Evolutionary conservation across 2,329 filamentous ascomycete species (phyloP).

Genomic region (Ceratocystis albifundus): DNA sequence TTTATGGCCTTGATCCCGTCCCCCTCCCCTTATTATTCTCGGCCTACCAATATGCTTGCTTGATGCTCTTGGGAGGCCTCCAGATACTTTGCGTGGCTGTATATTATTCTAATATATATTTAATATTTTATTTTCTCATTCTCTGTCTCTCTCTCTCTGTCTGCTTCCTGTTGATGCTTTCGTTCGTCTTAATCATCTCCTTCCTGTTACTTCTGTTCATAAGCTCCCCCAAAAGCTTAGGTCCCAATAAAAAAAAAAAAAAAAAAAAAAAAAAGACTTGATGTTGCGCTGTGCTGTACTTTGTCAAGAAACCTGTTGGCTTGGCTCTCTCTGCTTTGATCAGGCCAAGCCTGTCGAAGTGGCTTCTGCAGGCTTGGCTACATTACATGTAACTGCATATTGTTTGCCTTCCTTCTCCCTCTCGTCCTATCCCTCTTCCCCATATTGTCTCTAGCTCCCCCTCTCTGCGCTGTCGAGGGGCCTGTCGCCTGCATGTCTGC

Average conservation of each 20-base stretch:
- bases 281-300: too few relatives aligned
- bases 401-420: background rate
- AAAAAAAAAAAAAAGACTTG: too few relatives aligned
- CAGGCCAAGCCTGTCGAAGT: constrained; percentile 1
- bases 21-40: background rate
- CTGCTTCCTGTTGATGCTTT: background rate
- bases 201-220: background rate
- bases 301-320: background rate
- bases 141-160: background rate
- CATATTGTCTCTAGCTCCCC: too few relatives aligned
- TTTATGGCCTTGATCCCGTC: background rate
- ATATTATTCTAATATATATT: background rate
- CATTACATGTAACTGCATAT: constrained; percentile 10
- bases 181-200: background rate
- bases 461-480: background rate
- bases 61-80: background rate
- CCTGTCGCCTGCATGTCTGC: too few relatives aligned
- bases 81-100: background rate
- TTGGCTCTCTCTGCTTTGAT: background rate
- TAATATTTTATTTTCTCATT: background rate
- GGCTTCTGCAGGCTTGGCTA: constrained; percentile 10
- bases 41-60: background rate
- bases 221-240: too few relatives aligned
- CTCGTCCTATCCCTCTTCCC: too few relatives aligned
- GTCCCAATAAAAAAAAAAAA: too few relatives aligned